Evolutionary conservation across 169 alveolate species (phyloP).

Genomic region (Pseudocohnilembus persalinus): DNA sequence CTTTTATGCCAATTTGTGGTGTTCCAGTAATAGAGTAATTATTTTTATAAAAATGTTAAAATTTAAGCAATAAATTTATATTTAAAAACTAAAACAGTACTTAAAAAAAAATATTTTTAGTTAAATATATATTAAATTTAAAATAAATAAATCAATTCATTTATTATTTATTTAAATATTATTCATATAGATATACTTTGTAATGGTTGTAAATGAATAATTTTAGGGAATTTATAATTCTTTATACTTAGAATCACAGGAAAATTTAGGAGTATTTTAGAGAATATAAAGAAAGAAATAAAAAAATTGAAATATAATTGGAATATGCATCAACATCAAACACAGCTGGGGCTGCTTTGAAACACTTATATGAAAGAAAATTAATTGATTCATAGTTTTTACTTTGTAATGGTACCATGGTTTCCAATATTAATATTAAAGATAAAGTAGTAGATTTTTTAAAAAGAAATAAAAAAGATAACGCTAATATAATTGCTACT

Average conservation of each 20-base stretch:
- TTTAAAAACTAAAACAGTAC: no score
- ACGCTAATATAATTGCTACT: neutral
- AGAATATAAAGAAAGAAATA: neutral
- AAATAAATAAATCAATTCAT: neutral
- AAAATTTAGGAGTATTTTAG: neutral
- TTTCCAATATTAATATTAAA: neutral
- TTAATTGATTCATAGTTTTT: neutral
- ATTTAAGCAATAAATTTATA: no score
- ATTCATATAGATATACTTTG: neutral
- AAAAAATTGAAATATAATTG: no score
- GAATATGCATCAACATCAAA: neutral
- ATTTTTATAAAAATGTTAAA: no score
- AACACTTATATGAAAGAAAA: neutral
- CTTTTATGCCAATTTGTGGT: neutral
- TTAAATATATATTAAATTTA: no score
- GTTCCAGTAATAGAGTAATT: neutral
- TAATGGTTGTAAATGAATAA: neutral
- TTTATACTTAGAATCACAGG: neutral
- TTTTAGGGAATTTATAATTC: neutral
- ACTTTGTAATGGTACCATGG: neutral
- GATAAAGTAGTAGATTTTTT: neutral
- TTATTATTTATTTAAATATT: no score
- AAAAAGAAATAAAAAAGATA: neutral
- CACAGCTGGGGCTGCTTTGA: neutral
- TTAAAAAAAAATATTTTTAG: no score